Evolutionary conservation across 139 green algal species (phyloP).

Genomic region (Ulvella scutata): DNA sequence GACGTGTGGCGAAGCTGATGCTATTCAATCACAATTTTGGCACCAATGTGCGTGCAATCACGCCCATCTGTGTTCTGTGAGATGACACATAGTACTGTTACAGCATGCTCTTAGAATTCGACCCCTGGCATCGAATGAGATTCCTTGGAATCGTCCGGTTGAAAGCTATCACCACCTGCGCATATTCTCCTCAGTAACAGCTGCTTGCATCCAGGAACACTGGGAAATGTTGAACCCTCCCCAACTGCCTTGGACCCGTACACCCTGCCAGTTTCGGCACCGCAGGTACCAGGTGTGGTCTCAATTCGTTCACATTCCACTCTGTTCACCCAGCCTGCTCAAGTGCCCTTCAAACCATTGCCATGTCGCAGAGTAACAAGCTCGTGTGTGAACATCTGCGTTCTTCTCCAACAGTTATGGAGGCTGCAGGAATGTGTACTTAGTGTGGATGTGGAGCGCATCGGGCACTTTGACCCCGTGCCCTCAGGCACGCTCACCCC

Average conservation of each 20-base stretch:
- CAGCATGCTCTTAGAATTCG: too few relatives aligned
- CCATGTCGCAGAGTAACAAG: not conserved
- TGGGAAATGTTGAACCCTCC: not conserved
- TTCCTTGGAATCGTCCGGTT: too few relatives aligned
- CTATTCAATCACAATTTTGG: slow-evolving; percentile 3
- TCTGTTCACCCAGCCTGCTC: not conserved
- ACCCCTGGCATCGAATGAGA: too few relatives aligned
- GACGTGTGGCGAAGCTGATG: not conserved
- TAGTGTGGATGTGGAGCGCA: not conserved
- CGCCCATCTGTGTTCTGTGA: too few relatives aligned
- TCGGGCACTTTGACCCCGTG: not conserved
- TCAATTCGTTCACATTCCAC: not conserved
- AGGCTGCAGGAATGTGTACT: not conserved
- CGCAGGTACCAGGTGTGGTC: not conserved
- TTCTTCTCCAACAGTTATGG: too few relatives aligned
- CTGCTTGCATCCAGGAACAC: too few relatives aligned
- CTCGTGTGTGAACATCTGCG: too few relatives aligned
- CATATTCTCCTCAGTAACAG: too few relatives aligned
- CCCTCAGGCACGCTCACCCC: not conserved
- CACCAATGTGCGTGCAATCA: too few relatives aligned
- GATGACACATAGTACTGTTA: too few relatives aligned
- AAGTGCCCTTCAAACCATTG: not conserved
- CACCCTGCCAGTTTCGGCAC: not conserved
- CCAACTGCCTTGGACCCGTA: not conserved
- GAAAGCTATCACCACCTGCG: too few relatives aligned